Conservation (phyloP, 768 basidiomycete genomes). For the Pulveroboletus sp. region DNA sequence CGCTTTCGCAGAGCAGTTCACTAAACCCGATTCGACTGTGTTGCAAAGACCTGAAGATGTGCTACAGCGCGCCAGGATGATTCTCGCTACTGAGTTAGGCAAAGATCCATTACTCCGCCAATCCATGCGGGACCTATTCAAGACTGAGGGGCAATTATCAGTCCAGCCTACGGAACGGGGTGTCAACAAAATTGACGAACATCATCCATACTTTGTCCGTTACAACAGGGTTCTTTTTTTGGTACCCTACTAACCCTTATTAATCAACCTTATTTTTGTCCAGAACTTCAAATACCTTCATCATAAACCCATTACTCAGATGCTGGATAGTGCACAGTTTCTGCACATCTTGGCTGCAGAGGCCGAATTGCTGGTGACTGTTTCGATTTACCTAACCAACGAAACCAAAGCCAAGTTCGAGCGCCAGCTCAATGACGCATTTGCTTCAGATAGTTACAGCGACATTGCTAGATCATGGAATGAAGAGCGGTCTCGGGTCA, state of each 20-base stretch:
- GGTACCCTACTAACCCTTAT: slow-evolving; percentile 2
- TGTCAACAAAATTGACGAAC: slow-evolving; percentile 66
- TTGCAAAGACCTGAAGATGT: slow-evolving; percentile 61
- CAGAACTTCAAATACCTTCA: slow-evolving; percentile 94
- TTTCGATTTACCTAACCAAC: slow-evolving; percentile 62
- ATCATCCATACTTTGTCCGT: slow-evolving; percentile 67
- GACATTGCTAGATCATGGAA: slow-evolving; percentile 92
- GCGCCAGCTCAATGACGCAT: slow-evolving; percentile 71
- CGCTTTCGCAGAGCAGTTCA: slow-evolving; percentile 83
- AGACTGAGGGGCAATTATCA: slow-evolving; percentile 66
- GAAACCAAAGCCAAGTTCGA: slow-evolving; percentile 65
- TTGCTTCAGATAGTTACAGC: slow-evolving; percentile 78
- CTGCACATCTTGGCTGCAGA: slow-evolving; percentile 90
- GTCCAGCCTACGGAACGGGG: slow-evolving; percentile 88
- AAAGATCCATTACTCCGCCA: slow-evolving; percentile 87
- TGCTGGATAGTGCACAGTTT: slow-evolving; percentile 75
- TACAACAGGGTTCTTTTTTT: background rate
- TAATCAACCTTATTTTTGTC: slow-evolving; percentile 2
- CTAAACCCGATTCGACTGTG: slow-evolving; percentile 59
- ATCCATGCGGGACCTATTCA: slow-evolving; percentile 71
- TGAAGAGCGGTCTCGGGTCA: slow-evolving; percentile 69
- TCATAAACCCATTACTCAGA: slow-evolving; percentile 66
- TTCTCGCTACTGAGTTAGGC: slow-evolving; percentile 84
- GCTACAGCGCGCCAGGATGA: slow-evolving; percentile 70
- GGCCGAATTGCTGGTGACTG: slow-evolving; percentile 77